A percentile compares a stretch with the other conserved stretches of the same genome.
Evolutionary conservation across 2,329 filamentous ascomycete species (phyloP).

Genomic region (Beauveria sp.): DNA sequence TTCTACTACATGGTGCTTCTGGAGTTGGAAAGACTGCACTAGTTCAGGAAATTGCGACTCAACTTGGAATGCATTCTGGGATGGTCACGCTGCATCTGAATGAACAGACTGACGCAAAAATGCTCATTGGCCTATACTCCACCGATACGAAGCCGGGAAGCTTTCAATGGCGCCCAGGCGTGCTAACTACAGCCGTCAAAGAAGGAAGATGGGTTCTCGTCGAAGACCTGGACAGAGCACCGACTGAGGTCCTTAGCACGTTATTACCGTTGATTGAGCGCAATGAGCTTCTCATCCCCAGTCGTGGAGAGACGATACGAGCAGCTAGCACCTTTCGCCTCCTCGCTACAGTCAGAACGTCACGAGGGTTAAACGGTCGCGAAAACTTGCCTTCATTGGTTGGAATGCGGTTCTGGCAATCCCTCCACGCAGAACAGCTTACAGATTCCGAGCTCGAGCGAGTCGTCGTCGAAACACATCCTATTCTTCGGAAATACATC

Average conservation of each 20-base stretch:
- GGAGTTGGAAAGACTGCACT: slow-evolving; percentile 88
- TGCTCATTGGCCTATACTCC: slow-evolving; percentile 89
- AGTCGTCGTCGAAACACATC: slow-evolving; percentile 64
- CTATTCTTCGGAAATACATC: slow-evolving; percentile 57
- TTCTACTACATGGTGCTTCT: slow-evolving; percentile 74
- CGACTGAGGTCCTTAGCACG: slow-evolving; percentile 89
- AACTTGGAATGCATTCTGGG: slow-evolving; percentile 67
- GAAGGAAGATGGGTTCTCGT: slow-evolving; percentile 97
- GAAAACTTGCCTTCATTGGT: slow-evolving; percentile 67
- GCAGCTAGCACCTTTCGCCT: slow-evolving; percentile 82
- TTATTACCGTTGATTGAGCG: slow-evolving; percentile 87
- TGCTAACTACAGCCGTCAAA: slow-evolving; percentile 84
- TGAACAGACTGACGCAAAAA: slow-evolving; percentile 96
- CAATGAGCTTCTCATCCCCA: slow-evolving; percentile 84
- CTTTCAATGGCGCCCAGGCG: slow-evolving; percentile 86
- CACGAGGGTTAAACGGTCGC: slow-evolving; percentile 57
- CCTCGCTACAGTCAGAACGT: slow-evolving; percentile 82
- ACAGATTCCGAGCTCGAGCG: slow-evolving; percentile 62
- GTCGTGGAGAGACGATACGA: slow-evolving; percentile 74
- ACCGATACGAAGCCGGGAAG: slow-evolving; percentile 80
- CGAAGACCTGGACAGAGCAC: slow-evolving; percentile 91
- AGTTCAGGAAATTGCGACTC: slow-evolving; percentile 71
- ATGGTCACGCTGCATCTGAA: slow-evolving; percentile 96
- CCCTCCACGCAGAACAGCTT: slow-evolving; percentile 61
- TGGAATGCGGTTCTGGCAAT: slow-evolving; percentile 79